Base-by-base conservation (phyloP, 1,139 yeast species). In the Pichia kudriavzevii region DNA sequence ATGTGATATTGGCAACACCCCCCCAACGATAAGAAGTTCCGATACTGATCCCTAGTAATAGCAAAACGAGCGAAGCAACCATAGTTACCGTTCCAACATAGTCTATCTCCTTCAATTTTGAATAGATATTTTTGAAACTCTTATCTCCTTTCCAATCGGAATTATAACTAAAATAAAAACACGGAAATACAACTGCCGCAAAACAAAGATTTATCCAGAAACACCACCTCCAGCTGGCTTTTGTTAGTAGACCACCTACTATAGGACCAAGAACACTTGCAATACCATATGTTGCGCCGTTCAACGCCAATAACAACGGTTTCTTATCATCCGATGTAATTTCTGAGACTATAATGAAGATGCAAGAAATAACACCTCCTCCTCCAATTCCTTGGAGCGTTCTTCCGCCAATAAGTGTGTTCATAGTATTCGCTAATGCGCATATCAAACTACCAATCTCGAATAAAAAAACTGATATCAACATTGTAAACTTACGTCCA, bases 301-400 rank as follows among this genome's bases (percentile, higher is more conserved):
- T 22, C 2, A 32, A 21, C 5, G 44, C 34, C n/a, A 44, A 31
- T 2, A 40, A 27, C 14, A 45, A 8, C 1, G 52, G 42, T 27
- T 39, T 42, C 15, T 34, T 41, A 19, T 44, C 40, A 9, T 78
- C 69, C 2, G 81, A 77, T 1, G 75, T 75, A 13, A 73, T 56
- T 45, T 80, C 85, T 2, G 80, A 65, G 13, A 72, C 60, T 32
- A 79, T 71, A 22, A 79, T 72, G 40, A 69, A 63, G 5, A 68
- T 72, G 63, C 78, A 59, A 2, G 77, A 64, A 47, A 73, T 79
- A 30, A 79, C 65, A 11, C 82, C 81, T 26, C 83, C 80, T 9
- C 79, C 88, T n/a, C 91, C 93, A 34, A 77, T 49, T 38, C 93
- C 93, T 39, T 79, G 78, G 22, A 81, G 59, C 9, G 75, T 76